Conservation (phyloP, 768 basidiomycete genomes). For the Chiua virens region DNA sequence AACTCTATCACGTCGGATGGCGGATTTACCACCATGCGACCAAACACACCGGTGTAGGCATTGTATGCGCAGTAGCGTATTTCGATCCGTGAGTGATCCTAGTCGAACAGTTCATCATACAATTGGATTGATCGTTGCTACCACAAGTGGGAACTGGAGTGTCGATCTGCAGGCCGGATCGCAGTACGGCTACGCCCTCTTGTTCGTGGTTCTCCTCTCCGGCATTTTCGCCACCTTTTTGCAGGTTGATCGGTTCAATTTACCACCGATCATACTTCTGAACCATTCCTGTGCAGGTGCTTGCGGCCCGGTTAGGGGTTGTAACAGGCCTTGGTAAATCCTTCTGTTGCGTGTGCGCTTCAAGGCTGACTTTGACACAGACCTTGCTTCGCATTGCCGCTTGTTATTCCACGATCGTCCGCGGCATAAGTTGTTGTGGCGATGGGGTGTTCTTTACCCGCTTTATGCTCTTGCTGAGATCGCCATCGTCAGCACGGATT, state of each 20-base stretch:
- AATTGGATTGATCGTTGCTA: background rate
- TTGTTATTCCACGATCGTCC: slow-evolving; percentile 64
- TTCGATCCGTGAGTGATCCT: slow-evolving; percentile 69
- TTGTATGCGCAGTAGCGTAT: slow-evolving; percentile 86
- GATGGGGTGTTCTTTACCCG: slow-evolving; percentile 64
- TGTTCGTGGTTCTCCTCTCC: slow-evolving; percentile 83
- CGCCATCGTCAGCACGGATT: slow-evolving; percentile 74
- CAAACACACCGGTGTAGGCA: slow-evolving; percentile 78
- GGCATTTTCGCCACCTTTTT: slow-evolving; percentile 82
- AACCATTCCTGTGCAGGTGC: slow-evolving; percentile 45
- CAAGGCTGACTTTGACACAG: slow-evolving; percentile 32
- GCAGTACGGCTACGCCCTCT: slow-evolving; percentile 77
- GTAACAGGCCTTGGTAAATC: slow-evolving; percentile 74
- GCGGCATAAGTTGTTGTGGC: slow-evolving; percentile 52
- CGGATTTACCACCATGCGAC: slow-evolving; percentile 49
- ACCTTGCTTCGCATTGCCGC: slow-evolving; percentile 64
- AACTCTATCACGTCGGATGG: slow-evolving; percentile 23
- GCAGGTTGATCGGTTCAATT: slow-evolving; percentile 47
- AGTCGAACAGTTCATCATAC: background rate
- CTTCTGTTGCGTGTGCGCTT: background rate
- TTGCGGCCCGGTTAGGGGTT: slow-evolving; percentile 78
- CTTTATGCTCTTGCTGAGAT: slow-evolving; percentile 65
- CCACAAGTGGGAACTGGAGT: slow-evolving; percentile 77
- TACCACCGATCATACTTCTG: background rate
- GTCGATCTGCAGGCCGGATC: slow-evolving; percentile 89